Base-by-base conservation (phyloP, 352 stramenopile species). In the Pythium vanterpoolii region DNA sequence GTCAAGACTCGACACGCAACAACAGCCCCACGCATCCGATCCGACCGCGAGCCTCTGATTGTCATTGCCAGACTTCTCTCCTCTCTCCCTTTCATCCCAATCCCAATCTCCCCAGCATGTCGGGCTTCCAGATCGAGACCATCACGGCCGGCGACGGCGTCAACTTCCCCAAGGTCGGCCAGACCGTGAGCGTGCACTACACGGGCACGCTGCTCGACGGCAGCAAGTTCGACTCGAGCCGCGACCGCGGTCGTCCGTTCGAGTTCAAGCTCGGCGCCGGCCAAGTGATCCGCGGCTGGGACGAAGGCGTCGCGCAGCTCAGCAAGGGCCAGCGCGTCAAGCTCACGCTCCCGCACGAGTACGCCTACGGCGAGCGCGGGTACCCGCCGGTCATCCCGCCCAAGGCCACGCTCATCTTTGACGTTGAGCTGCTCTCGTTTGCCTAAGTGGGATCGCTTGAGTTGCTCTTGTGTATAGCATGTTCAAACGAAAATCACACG, bases 301-400 rank as follows among this genome's bases (percentile, higher is more conserved):
- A 93, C 57, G 80, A 89, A 59, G 80, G 80, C 39, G 82, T 90
- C 44, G 77, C 76, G 26, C 63, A 79, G 75, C 86, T 99, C 93
- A 96, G 77, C 53, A 79, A 98, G 38, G 95, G 95, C 36, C 92
- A 99, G 73, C 82, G 97, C 30, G 90, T 92, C 28, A 93, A 95
- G 59, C 79, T 99, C 26, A 80, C 81, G 50, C 93, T 98, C 56
- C 86, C 95, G n/a, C 77, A 81, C 50, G 90, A 98, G 69, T 98
- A 96, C 76, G 96, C 89, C 26, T 99, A 99, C 69, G 96, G 96
- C 38, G 78, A 82, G 56, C 60, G 75, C 40, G 93, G 95, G 33
- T 92, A 96, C 51, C 86, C 87, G 13, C 90, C 90, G 43, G 72
- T 92, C 48, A 96, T 98, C 60, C 91, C 93, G 31, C 88, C 90